Conservation (phyloP, 306 rosid species). For the Corylus americana region DNA sequence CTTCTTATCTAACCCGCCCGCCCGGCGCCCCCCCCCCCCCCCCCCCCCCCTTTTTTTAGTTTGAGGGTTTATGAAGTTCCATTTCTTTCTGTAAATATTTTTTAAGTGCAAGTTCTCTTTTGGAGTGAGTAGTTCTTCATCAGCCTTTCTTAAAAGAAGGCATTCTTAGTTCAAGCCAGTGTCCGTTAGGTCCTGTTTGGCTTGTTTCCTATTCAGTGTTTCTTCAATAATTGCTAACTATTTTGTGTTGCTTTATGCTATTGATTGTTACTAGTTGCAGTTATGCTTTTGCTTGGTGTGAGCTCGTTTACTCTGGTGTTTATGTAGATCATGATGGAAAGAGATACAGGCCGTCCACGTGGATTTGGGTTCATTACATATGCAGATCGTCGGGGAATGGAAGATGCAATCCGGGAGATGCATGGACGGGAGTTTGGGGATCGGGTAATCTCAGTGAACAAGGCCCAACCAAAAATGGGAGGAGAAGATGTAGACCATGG, state of each 20-base stretch:
- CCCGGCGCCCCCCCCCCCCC: too few species aligned
- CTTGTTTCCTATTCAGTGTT: neutral
- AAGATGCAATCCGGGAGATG: constrained; percentile 97
- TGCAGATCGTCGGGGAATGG: constrained; percentile 92
- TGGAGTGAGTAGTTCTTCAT: neutral
- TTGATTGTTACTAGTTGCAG: constrained; percentile 16
- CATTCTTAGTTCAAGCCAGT: neutral
- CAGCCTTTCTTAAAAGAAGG: neutral
- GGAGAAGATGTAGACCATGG: constrained; percentile 68
- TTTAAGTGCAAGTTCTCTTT: neutral
- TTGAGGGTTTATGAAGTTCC: neutral
- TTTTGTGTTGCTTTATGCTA: constrained; percentile 7
- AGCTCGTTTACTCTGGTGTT: constrained; percentile 33
- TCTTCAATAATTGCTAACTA: neutral
- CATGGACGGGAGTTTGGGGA: constrained; percentile 86
- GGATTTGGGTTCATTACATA: constrained; percentile 97
- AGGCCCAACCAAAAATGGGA: constrained; percentile 89
- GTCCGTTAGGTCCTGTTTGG: neutral
- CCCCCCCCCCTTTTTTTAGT: neutral
- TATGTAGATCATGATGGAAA: constrained; percentile 93
- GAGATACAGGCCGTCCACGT: constrained; percentile 90
- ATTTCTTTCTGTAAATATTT: constrained; percentile 7
- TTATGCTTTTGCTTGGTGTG: constrained; percentile 24
- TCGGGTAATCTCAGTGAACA: constrained; percentile 84
- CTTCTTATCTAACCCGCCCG: too few species aligned